Evolutionary conservation across 73 alveolate genomes (phyloP).

Genomic region (Urostyla sp.): DNA sequence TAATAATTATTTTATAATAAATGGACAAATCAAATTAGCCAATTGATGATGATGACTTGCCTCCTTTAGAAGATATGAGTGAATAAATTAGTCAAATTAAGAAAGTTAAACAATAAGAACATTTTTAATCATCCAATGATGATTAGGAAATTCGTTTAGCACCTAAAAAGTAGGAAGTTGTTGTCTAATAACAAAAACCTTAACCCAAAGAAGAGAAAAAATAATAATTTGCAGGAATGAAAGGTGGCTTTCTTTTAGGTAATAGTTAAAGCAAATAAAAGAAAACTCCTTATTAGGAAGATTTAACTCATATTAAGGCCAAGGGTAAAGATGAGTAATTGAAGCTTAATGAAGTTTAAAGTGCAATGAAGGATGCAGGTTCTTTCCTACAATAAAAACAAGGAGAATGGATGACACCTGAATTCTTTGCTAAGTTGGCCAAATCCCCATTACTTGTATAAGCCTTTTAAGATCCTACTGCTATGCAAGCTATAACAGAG

Average conservation of each 20-base stretch:
- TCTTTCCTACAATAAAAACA: conserved; percentile 64
- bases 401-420: conserved; percentile 87
- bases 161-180: neutral
- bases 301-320: conserved; percentile 59
- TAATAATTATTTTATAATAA: no score
- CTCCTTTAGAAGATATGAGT: conserved; percentile 63
- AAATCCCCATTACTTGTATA: conserved; percentile 72
- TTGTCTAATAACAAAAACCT: neutral
- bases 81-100: conserved; percentile 25
- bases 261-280: conserved; percentile 26
- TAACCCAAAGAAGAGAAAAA: conserved; percentile 14
- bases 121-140: neutral
- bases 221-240: conserved; percentile 48
- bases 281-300: conserved; percentile 39
- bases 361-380: conserved; percentile 50
- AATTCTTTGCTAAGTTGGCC: conserved; percentile 75
- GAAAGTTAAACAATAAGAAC: neutral
- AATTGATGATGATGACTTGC: conserved; percentile 56
- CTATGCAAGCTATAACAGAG: conserved; percentile 73
- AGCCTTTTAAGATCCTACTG: conserved; percentile 82
- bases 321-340: conserved; percentile 34
- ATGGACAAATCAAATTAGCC: no score
- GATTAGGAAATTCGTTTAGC: conserved; percentile 8
- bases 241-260: conserved; percentile 54
- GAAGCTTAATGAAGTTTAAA: conserved; percentile 52